Conservation (phyloP, 139 green algal species). For the Astrephomene gubernaculifera region DNA sequence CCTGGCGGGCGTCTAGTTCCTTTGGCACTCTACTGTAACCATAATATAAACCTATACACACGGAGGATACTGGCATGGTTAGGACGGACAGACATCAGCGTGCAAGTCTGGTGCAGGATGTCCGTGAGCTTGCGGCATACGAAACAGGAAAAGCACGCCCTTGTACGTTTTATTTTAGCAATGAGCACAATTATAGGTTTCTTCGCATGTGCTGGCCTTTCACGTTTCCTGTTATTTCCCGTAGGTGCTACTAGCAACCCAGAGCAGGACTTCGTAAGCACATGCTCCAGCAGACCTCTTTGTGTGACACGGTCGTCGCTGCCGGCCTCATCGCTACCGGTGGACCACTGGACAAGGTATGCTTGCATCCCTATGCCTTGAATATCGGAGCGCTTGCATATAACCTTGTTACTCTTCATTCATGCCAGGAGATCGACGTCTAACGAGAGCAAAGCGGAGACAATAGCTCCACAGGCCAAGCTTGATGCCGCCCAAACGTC, state of each 20-base stretch:
- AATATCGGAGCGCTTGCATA: no score
- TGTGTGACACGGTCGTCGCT: background rate
- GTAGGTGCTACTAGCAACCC: background rate
- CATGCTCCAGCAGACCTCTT: background rate
- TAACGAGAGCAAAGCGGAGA: no score
- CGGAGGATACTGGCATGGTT: no score
- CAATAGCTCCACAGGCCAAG: no score
- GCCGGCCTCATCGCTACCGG: background rate
- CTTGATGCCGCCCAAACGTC: background rate
- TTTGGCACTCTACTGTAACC: no score
- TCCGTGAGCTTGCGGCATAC: background rate
- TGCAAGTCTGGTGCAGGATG: constrained; percentile 7
- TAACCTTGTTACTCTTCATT: background rate
- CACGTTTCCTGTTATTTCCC: background rate
- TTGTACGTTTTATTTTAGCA: background rate
- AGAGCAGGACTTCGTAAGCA: background rate
- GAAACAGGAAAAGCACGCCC: background rate
- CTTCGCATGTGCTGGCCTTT: background rate
- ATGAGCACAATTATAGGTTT: background rate
- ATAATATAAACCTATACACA: no score
- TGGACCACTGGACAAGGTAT: no score
- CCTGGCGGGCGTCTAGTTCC: no score
- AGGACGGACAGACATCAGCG: background rate
- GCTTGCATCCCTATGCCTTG: no score
- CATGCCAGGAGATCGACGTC: background rate